Base-by-base conservation (phyloP, 345 rosid species). In the Citrus inodora region DNA sequence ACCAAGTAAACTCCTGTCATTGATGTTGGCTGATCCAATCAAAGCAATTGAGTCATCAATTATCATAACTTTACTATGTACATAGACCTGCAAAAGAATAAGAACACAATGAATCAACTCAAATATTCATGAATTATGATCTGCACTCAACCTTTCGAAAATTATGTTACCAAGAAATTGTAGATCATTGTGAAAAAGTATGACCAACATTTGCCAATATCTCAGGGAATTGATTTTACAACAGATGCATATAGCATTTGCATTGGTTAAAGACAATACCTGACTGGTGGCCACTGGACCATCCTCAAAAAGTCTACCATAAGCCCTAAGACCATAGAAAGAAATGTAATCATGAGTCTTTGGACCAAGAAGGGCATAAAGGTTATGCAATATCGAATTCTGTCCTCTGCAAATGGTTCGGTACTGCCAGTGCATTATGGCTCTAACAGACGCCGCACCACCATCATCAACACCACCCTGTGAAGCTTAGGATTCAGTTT, bases 371-470 rank as follows among this genome's bases (percentile, higher is more conserved):
- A 88, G 83, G 60, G 90, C 86, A 81, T 78, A 81, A 78, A 97
- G 96, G 78, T 91, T 91, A 78, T 93, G 91, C 85, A 97, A 86
- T 84, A 97, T 92, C 25, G 99, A 97, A 85, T 86, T 86, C 27
- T 87, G 97, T 84, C 98, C 98, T 85, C 98, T 87, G 89, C 89
- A 90, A 77, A 97, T 93, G 82, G 99, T 97, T 82, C 98, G 90
- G 86, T 94, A 89, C 86, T 97, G 99, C 98, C 98, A 97, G 80
- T 97, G 98, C 98, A 97, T 92, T 84, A 94, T 94, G 79, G 99
- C 98, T 93, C 98, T 93, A 33, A 97, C 97, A 83, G 98, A 91
- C 73, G 99, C 98, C 10, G 98, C 98, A 71, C 98, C 98, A 77
- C 90, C 85, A 88, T 94, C 99, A 74, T 97, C 98, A 85, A 94